These are phyloP conservation scores for Globisporangium nunn DNA, from an alignment of 352 stramenopile genomes.

Conservation along the genomic window DNA sequence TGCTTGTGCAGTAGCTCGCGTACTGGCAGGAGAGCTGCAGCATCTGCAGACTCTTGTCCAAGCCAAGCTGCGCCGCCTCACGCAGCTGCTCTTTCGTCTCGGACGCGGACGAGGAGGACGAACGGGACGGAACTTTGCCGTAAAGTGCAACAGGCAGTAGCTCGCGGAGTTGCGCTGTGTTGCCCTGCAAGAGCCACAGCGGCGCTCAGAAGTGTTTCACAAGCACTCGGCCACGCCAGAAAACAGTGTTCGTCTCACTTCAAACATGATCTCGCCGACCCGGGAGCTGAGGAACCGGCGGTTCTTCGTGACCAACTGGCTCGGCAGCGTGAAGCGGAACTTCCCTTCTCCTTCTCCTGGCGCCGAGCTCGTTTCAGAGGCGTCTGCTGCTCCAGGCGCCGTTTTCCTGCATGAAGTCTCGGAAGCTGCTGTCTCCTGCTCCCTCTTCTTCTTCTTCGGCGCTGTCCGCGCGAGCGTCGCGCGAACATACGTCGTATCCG, in stretches of 20 bases:
- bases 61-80: neutral
- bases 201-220: neutral
- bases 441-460: neutral
- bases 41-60: slow-evolving; percentile 25
- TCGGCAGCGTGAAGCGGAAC: slow-evolving; percentile 11
- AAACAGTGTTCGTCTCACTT: neutral
- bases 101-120: neutral
- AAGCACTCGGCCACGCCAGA: neutral
- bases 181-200: slow-evolving; percentile 8
- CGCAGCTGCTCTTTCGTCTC: neutral
- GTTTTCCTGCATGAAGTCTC: neutral
- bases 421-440: neutral
- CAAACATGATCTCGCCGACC: slow-evolving; percentile 12
- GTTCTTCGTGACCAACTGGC: slow-evolving; percentile 3
- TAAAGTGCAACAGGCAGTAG: slow-evolving; percentile 34
- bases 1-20: slow-evolving; percentile 26
- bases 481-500: slow-evolving; percentile 2
- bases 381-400: neutral
- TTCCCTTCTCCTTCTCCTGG: neutral
- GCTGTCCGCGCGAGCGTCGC: neutral
- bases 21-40: slow-evolving; percentile 69
- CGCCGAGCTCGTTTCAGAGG: too few species aligned
- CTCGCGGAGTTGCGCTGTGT: slow-evolving; percentile 20
- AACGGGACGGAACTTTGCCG: slow-evolving; percentile 1
- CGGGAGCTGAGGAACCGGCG: slow-evolving; percentile 8